Evolutionary conservation across 2,329 filamentous ascomycete genomes (phyloP).

Genomic region (Pochonia chlamydosporia): DNA sequence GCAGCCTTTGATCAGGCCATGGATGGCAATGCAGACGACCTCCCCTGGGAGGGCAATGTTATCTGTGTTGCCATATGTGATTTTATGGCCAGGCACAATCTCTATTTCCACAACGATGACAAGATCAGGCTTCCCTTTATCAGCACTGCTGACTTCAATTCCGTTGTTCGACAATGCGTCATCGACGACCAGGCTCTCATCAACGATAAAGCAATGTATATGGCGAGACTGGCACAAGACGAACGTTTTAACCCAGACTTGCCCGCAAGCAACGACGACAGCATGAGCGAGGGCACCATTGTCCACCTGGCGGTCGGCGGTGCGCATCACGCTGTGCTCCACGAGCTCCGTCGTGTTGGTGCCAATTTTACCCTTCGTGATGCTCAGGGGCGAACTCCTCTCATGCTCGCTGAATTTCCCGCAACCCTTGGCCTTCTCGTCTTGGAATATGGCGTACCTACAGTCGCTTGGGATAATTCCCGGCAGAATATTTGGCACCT

Average conservation of each 20-base stretch:
- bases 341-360: conserved; percentile 19
- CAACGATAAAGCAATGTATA: conserved; percentile 15
- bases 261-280: conserved; percentile 6
- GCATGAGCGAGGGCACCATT: conserved; percentile 16
- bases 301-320: conserved; percentile 25
- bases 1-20: conserved; percentile 3
- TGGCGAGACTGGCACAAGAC: conserved; percentile 23
- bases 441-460: conserved; percentile 17
- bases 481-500: conserved; percentile 33
- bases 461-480: conserved; percentile 21
- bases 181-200: conserved; percentile 20
- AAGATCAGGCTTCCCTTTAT: conserved; percentile 10
- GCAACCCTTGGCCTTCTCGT: conserved; percentile 21
- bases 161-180: conserved; percentile 1
- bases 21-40: neutral
- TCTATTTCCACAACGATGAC: conserved; percentile 7
- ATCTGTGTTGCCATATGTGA: neutral
- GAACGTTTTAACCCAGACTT: conserved; percentile 25
- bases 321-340: conserved; percentile 18
- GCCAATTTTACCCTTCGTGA: conserved; percentile 23
- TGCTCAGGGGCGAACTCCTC: conserved; percentile 24
- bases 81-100: conserved; percentile 6
- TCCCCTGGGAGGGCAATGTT: conserved; percentile 4
- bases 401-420: conserved; percentile 26
- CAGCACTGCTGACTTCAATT: conserved; percentile 13